Evolutionary conservation across 2,329 filamentous ascomycete species (phyloP).

Genomic region (Orbilia quercus): DNA sequence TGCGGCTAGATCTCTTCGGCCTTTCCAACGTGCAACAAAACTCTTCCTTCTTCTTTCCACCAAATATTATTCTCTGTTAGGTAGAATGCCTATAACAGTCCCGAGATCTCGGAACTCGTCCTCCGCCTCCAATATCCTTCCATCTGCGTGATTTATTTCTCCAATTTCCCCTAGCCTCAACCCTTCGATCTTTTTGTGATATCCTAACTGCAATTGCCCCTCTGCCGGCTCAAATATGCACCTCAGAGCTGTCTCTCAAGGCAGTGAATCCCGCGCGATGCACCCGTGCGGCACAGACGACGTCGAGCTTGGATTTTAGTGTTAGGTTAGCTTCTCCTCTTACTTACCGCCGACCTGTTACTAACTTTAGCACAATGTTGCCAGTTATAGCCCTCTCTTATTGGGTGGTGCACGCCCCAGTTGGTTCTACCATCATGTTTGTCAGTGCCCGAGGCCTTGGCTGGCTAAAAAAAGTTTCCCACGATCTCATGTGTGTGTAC

Average conservation of each 20-base stretch:
- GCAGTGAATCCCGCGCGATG: slow-evolving; percentile 43
- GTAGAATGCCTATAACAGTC: slow-evolving; percentile 12
- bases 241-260: slow-evolving; percentile 8
- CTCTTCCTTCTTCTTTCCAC: too few species aligned
- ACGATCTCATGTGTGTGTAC: slow-evolving; percentile 8
- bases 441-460: not conserved
- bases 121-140: slow-evolving; percentile 1
- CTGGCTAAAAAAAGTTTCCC: not conserved
- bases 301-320: slow-evolving; percentile 14
- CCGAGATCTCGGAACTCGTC: slow-evolving; percentile 21
- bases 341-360: slow-evolving; percentile 40
- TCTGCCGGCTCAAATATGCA: slow-evolving; percentile 23
- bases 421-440: not conserved
- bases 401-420: slow-evolving; percentile 9
- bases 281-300: slow-evolving; percentile 46
- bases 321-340: slow-evolving; percentile 41
- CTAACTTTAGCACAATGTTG: slow-evolving; percentile 49
- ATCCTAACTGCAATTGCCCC: slow-evolving; percentile 27
- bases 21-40: too few species aligned
- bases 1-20: slow-evolving; percentile 26
- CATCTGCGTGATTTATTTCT: slow-evolving; percentile 32
- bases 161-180: not conserved
- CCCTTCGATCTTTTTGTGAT: slow-evolving; percentile 23
- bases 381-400: slow-evolving; percentile 9
- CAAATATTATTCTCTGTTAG: too few species aligned